Evolutionary conservation across 805 yeast genomes (phyloP), one percentile per base, ranked within the genome.

Genomic region (Yarrowia osloensis): DNA sequence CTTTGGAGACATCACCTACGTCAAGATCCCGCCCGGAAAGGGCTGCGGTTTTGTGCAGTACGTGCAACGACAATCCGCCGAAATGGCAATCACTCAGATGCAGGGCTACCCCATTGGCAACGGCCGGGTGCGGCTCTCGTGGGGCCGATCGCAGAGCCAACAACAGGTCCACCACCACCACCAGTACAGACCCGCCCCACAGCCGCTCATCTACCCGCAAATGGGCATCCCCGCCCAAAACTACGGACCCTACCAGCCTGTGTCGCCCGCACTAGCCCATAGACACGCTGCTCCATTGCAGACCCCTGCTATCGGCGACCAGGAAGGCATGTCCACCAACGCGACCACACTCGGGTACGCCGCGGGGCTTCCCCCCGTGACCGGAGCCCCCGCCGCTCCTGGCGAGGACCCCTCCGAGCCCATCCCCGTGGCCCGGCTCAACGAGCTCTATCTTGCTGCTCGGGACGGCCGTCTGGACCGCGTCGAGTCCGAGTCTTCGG

Each of bases 31-130:
- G 5, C 84, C 86, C 6, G 94, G 90, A 13, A 88, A 87, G 70
- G 90, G 89, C 69, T 91, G 97, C 78, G 97, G 97, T 0, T 91
- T 93, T 78, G 91, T 92, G 66, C 96, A 90, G 76, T 92, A 84
- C 75, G 84, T 86, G 46, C 85, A 88, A 65, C 81, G 97, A 67
- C 85, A 86, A 50, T 86, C 90, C 71, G 97, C 97, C 1, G 97
- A 93, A 77, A 82, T 82, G 66, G 96, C 97, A 12, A 89, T 92
- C 69, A 81, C 85, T 39, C 89, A 88, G 70, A 89, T 92, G 96
- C 97, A 92, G 77, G 97, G 97, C 11, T 90, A 86, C 74, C 91
- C 91, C 40, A 88, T 92, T 71, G 94, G 93, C 62, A 92, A 90
- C 68, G 88, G 90, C 67, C 83, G 94, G 69, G 87, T 92, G 59